Conservation (phyloP, 1,139 yeast species). For the Yamadazyma diddensiae region DNA sequence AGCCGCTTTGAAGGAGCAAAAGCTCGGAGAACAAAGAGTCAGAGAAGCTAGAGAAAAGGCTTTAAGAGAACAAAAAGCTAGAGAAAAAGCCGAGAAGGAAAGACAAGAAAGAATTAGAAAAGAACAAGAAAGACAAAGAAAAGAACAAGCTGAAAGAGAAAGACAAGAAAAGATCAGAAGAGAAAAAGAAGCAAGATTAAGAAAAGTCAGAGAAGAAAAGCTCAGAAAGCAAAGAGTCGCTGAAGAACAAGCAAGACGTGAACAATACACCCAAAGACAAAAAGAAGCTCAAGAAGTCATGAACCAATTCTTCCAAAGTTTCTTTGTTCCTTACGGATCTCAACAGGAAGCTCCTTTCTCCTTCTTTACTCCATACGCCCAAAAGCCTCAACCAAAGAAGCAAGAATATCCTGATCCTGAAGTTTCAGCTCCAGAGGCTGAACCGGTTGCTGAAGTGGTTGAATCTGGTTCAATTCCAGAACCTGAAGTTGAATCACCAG, state of each 20-base stretch:
- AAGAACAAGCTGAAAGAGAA: conserved; percentile 15
- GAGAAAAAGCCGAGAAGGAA: conserved; percentile 7
- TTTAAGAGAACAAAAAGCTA: conserved; percentile 1
- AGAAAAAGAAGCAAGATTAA: conserved; percentile 15
- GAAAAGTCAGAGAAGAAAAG: conserved; percentile 16
- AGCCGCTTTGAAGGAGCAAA: conserved; percentile 1
- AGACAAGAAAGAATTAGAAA: conserved; percentile 11
- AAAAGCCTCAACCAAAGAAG: conserved; percentile 1
- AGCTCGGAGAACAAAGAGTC: conserved; percentile 3
- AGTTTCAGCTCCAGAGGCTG: conserved; percentile 7
- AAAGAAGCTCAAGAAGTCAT: conserved; percentile 15
- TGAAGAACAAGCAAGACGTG: conserved; percentile 8
- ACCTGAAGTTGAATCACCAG: conserved; percentile 14
- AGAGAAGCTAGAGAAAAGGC: conserved; percentile 3
- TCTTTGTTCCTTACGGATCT: conserved; percentile 6
- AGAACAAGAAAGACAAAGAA: conserved; percentile 11
- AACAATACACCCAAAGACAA: conserved; percentile 8
- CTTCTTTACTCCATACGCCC: conserved; percentile 1
- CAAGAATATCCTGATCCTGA: conserved; percentile 3
- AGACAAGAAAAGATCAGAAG: conserved; percentile 15
- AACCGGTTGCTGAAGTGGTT: conserved; percentile 14
- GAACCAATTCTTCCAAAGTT: conserved; percentile 10
- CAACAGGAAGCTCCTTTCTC: conserved; percentile 1
- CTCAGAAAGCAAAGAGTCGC: conserved; percentile 24
- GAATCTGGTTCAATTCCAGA: conserved; percentile 8